These are phyloP conservation scores for Camelina laxa DNA, from an alignment of 345 rosid species.

Conservation along the genomic window DNA sequence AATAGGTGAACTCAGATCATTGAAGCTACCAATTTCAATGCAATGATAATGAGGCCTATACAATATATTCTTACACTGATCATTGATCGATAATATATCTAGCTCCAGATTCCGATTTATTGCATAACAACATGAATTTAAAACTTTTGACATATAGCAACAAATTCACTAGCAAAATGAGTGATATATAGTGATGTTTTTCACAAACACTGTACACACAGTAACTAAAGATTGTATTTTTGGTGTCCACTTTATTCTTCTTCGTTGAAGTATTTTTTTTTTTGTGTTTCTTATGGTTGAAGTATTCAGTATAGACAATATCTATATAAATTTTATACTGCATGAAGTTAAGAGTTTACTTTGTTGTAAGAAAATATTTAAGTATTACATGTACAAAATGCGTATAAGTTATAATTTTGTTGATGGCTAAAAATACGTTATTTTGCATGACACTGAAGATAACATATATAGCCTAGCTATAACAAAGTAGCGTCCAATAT, in stretches of 20 bases:
- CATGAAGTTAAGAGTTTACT: background rate
- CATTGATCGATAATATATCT: background rate
- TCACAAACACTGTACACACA: conserved; percentile 4
- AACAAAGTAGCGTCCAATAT: background rate
- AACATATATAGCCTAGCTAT: background rate
- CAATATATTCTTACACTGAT: background rate
- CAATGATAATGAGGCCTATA: conserved; percentile 17
- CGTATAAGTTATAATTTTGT: background rate
- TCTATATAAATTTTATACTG: background rate
- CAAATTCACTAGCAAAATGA: conserved; percentile 3
- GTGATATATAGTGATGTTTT: conserved; percentile 22
- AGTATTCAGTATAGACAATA: background rate
- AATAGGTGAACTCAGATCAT: conserved; percentile 2
- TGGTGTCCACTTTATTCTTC: background rate
- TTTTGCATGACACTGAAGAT: background rate
- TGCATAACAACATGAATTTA: conserved; percentile 1
- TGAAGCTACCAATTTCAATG: conserved; percentile 24
- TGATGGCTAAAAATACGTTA: background rate
- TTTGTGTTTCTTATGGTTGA: background rate
- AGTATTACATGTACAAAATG: background rate
- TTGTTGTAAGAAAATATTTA: background rate
- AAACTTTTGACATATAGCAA: background rate
- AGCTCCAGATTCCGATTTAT: conserved; percentile 11
- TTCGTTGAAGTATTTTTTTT: background rate
- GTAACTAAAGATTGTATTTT: background rate